These are phyloP conservation scores for Phytophthora tentaculata DNA, from an alignment of 352 stramenopile genomes.

Conservation along the genomic window DNA sequence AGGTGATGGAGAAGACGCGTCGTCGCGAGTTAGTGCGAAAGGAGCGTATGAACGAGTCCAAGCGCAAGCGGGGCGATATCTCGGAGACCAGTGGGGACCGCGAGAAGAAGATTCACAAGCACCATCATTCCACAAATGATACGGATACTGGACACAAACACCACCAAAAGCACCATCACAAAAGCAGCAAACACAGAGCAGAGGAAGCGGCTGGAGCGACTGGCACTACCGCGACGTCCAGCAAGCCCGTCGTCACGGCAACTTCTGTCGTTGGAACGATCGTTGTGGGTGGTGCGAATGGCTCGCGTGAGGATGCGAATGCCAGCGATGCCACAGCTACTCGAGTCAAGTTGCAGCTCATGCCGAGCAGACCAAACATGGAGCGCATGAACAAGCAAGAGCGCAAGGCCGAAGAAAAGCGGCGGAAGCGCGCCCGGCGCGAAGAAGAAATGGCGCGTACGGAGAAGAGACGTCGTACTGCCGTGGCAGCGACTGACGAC, in stretches of 20 bases:
- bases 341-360: slow-evolving; percentile 70
- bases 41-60: slow-evolving; percentile 72
- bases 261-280: slow-evolving; percentile 45
- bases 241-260: slow-evolving; percentile 22
- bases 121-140: slow-evolving; percentile 18
- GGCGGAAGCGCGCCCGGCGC: slow-evolving; percentile 68
- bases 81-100: slow-evolving; percentile 35
- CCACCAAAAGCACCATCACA: slow-evolving; percentile 41
- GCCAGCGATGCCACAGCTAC: slow-evolving; percentile 47
- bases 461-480: slow-evolving; percentile 79
- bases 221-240: slow-evolving; percentile 4
- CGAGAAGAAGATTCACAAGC: slow-evolving; percentile 42
- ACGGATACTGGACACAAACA: slow-evolving; percentile 28
- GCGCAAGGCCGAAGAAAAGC: slow-evolving; percentile 87
- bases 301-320: slow-evolving; percentile 32
- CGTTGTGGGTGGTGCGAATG: slow-evolving; percentile 36
- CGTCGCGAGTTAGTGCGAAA: slow-evolving; percentile 77
- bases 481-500: slow-evolving; percentile 80
- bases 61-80: slow-evolving; percentile 46
- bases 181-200: slow-evolving; percentile 29
- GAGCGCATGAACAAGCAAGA: slow-evolving; percentile 87
- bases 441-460: slow-evolving; percentile 82
- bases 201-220: slow-evolving; percentile 17
- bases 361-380: slow-evolving; percentile 60
- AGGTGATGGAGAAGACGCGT: slow-evolving; percentile 75